Base-by-base conservation (phyloP, 805 yeast genomes). In the Saturnispora saitoi region DNA sequence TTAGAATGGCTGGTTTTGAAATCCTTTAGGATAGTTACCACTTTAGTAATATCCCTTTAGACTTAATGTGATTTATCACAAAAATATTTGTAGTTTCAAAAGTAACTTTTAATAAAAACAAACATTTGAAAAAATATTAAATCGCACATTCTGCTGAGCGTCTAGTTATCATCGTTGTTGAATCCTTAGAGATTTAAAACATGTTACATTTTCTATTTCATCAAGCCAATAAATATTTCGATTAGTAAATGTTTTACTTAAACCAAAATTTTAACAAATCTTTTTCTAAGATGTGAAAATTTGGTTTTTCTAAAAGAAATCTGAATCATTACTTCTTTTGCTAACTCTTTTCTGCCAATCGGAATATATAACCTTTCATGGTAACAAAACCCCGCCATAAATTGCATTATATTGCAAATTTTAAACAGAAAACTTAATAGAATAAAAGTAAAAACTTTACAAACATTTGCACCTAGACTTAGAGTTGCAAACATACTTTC, bases 1-100 rank as follows among this genome's bases (percentile, higher is more conserved):
- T 22, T 10, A 26, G 32, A 32, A 46, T 46, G 48, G 48, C 48
- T 46, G 48, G 48, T 46, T 31, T 46, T 24, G 4, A 2, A 20
- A 4, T 17, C 12, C 38, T 2, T 17, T n/a, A 4, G 11, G 19
- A 24, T 17, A 22, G 32, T 2, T 10, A 17, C 4, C 12, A 19
- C 24, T 12, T 30, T 24, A 24, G 28, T 24, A 14, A 20, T 20
- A 9, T 3, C 32, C 28, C 40, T 28, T 22, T 45, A 20, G 24
- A 12, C 2, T 4, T 24, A 20, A 40, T 46, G 32, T 40, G 48
- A 46, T 34, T 7, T 24, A 28, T 46, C 48, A 46, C 44, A 46
- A 46, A n/a, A 39, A 22, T 14, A 20, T 9, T 20, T 11, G 7
- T 30, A 2, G 32, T 12, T 12, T 11, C 5, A 30, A 12, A 14